A percentile compares a stretch with the other conserved stretches of the same genome.
Evolutionary conservation across 176 grass and related monocot species (phyloP).

Genomic region (Bromus sterilis): DNA sequence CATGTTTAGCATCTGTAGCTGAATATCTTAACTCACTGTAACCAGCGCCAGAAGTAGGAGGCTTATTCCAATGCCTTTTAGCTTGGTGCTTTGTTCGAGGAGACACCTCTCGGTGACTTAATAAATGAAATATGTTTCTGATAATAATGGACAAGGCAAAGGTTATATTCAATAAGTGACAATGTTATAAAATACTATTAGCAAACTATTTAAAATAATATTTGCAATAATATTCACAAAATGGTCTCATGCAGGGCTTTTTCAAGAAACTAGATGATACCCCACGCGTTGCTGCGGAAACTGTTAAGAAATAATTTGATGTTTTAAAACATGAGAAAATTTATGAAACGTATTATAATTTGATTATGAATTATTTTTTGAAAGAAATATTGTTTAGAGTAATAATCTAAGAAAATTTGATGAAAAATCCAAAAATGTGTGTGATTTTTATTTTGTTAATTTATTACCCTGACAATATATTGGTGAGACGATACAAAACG

Average conservation of each 20-base stretch:
- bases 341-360: too few relatives aligned
- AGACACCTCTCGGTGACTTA: constrained; percentile 74
- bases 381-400: too few relatives aligned
- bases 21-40: constrained; percentile 36
- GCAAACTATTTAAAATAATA: not conserved
- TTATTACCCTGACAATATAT: too few relatives aligned
- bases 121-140: constrained; percentile 85
- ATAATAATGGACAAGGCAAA: not conserved
- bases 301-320: too few relatives aligned
- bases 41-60: constrained; percentile 24
- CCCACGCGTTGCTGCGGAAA: too few relatives aligned
- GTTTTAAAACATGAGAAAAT: too few relatives aligned
- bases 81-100: constrained; percentile 71
- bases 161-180: constrained; percentile 17
- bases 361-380: too few relatives aligned
- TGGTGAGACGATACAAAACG: too few relatives aligned
- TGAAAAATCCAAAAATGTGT: too few relatives aligned
- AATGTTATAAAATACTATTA: constrained; percentile 3
- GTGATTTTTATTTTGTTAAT: too few relatives aligned
- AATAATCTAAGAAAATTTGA: too few relatives aligned
- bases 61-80: constrained; percentile 59
- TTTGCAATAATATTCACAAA: not conserved
- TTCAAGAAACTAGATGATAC: too few relatives aligned
- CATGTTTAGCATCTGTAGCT: constrained; percentile 62
- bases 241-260: not conserved